Percentiles rank a stretch among this genome's conserved stretches.
Evolutionary conservation across 164 flowering plant species (phyloP).

Genomic region (Tinospora cordifolia): DNA sequence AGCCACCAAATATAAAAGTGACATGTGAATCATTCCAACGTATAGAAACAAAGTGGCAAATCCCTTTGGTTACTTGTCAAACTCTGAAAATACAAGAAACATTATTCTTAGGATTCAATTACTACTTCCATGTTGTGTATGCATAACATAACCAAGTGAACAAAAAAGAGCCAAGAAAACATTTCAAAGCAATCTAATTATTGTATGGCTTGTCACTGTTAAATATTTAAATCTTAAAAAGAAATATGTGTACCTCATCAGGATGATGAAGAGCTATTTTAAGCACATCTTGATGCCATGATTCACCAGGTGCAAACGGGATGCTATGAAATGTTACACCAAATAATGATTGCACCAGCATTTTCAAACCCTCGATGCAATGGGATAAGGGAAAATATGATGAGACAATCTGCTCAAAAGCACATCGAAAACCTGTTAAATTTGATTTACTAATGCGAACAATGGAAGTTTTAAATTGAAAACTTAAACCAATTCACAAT

Average conservation of each 20-base stretch:
- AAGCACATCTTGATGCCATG: conserved; percentile 92
- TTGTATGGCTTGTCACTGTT: neutral
- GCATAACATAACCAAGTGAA: neutral
- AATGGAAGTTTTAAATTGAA: conserved; percentile 2
- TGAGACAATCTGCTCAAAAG: conserved; percentile 56
- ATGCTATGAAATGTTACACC: conserved; percentile 58
- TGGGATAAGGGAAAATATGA: conserved; percentile 77
- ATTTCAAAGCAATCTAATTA: neutral
- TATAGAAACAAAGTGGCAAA: neutral
- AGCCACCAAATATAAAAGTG: neutral
- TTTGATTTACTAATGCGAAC: neutral
- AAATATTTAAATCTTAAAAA: conserved; percentile 3
- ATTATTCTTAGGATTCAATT: neutral
- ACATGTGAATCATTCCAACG: neutral
- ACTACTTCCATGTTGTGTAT: neutral
- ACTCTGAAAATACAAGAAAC: neutral
- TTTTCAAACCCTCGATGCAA: conserved; percentile 86
- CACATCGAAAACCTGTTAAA: conserved; percentile 6
- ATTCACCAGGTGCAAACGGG: conserved; percentile 83
- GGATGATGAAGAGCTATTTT: conserved; percentile 86
- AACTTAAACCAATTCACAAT: neutral
- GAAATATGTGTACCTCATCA: conserved; percentile 56
- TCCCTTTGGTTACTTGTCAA: neutral
- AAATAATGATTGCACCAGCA: conserved; percentile 75
- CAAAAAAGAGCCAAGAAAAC: neutral